A percentile compares a stretch with the other conserved stretches of the same genome.
phyloP scores from a whole-genome alignment of 495 filamentous ascomycete genomes.

The Neurospora tetrasperma region DNA sequence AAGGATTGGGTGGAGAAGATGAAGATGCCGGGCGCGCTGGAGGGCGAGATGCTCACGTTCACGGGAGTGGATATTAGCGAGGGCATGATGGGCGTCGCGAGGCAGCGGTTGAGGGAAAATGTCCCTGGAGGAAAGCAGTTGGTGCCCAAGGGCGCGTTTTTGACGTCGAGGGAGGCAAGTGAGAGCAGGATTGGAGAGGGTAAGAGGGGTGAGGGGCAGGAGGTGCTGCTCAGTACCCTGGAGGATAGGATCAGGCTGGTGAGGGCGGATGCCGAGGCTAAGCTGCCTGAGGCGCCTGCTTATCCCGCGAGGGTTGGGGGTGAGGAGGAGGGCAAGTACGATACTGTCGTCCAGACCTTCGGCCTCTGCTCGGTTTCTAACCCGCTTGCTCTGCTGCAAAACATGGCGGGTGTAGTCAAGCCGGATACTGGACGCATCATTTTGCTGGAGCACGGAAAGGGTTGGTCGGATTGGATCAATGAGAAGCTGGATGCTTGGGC shows the following conservation, averaged over 20 bases:
- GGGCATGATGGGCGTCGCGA: conserved; percentile 34
- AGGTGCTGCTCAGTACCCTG: conserved; percentile 23
- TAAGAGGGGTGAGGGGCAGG: conserved; percentile 2
- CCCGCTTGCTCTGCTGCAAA: conserved; percentile 56
- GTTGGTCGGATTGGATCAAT: conserved; percentile 70
- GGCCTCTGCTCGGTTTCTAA: conserved; percentile 78
- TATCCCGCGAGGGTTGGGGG: conserved; percentile 3
- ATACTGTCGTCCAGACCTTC: conserved; percentile 88
- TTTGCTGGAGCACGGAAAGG: conserved; percentile 85
- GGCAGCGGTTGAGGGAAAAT: conserved; percentile 23
- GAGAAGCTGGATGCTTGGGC: conserved; percentile 66
- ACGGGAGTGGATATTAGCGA: conserved; percentile 38
- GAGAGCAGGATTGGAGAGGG: not conserved
- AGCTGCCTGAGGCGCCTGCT: conserved; percentile 17
- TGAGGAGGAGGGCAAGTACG: conserved; percentile 41
- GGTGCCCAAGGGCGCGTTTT: conserved; percentile 5
- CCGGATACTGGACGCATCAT: conserved; percentile 60
- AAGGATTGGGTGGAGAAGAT: not conserved
- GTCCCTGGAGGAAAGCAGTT: conserved; percentile 15
- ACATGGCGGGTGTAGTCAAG: conserved; percentile 41
- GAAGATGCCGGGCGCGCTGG: not conserved
- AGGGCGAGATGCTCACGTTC: conserved; percentile 26
- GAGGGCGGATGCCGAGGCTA: conserved; percentile 26
- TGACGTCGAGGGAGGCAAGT: conserved; percentile 8
- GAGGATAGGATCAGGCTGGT: conserved; percentile 27